Base-by-base conservation (phyloP, 208 protist genomes). In the Crithidia expoeki region DNA sequence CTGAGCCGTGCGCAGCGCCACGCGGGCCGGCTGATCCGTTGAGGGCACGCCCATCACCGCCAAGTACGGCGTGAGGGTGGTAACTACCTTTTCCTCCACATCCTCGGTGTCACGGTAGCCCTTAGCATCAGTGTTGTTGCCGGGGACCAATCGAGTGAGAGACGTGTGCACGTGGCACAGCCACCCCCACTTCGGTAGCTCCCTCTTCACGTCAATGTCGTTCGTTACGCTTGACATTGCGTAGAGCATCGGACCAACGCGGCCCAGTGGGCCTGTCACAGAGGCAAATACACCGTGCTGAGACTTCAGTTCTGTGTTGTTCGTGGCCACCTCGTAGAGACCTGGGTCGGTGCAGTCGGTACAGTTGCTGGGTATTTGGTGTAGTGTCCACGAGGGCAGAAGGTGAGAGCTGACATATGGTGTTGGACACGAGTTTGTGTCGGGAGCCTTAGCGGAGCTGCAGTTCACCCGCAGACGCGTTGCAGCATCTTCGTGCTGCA, bases 1-100 rank as follows among this genome's bases (percentile, higher is more conserved):
- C 68, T 89, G 84, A 30, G 76, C 56, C 33, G 65, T 30, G 12
- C 80, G 75, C 23, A 77, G 66, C 4, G 49, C 40, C 21, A 33
- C 46, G 7, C 84, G 44, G 23, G 36, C 68, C 6, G 60, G 55
- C 28, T 69, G 63, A 53, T 89, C 84, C 21, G 76, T 73, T 2
- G 80, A 81, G 0, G 77, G 84, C 36, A 86, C 82, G 17, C 83
- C 83, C 19, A 86, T 21, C 63, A 80, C 84, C 4, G 76, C 64
- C 0, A 84, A 46, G 34, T 74, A 71, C 10, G 49, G 34, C 25
- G 0, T 21, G 12, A 21, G 34, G 33, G 1, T 25, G 40, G 28
- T 9, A 17, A 28, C 4, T 28, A 7, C 28, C 28, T 36, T 27
- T 19, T 30, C 36, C 23, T n/a, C n/a, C 46, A 60, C 55, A 60